Percentiles rank a stretch among this genome's conserved stretches.
phyloP scores from a whole-genome alignment of 106 monocot genomes.

The Dendrobium catenatum region DNA sequence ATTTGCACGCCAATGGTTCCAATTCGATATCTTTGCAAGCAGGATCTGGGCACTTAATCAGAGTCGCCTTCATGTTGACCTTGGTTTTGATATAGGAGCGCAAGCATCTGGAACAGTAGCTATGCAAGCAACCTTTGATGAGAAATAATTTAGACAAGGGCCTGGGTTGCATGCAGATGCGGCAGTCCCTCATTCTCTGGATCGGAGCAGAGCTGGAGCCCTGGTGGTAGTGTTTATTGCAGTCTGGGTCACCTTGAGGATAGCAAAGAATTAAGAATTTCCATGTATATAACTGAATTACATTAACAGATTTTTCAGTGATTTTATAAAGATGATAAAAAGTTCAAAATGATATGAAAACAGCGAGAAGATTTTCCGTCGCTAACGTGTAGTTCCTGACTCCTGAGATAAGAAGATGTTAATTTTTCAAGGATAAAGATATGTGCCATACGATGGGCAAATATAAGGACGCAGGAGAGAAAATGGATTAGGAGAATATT shows the following conservation, averaged over 20 bases:
- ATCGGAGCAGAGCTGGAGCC: neutral
- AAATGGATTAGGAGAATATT: too few species aligned
- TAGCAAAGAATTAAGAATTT: neutral
- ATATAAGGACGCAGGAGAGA: too few species aligned
- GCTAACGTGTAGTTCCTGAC: neutral
- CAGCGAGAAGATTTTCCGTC: too few species aligned
- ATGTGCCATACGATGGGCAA: neutral
- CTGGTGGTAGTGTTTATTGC: neutral
- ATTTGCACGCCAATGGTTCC: conserved; percentile 8
- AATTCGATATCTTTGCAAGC: neutral
- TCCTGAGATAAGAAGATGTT: neutral
- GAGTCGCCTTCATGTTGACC: conserved; percentile 1
- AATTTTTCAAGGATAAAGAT: neutral
- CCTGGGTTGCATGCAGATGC: conserved; percentile 4
- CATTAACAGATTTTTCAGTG: too few species aligned
- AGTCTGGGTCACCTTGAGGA: neutral
- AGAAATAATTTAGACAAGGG: neutral
- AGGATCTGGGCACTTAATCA: conserved; percentile 9
- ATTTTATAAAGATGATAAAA: too few species aligned
- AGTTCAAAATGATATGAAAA: too few species aligned
- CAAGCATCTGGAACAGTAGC: conserved; percentile 3
- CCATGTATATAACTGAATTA: too few species aligned
- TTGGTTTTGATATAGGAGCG: neutral
- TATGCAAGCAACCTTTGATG: conserved; percentile 2
- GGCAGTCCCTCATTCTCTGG: neutral